A percentile compares a stretch with the other conserved stretches of the same genome.
These are phyloP conservation scores for Penicillium cataractarum DNA, from an alignment of 495 filamentous ascomycete species.

Conservation along the genomic window DNA sequence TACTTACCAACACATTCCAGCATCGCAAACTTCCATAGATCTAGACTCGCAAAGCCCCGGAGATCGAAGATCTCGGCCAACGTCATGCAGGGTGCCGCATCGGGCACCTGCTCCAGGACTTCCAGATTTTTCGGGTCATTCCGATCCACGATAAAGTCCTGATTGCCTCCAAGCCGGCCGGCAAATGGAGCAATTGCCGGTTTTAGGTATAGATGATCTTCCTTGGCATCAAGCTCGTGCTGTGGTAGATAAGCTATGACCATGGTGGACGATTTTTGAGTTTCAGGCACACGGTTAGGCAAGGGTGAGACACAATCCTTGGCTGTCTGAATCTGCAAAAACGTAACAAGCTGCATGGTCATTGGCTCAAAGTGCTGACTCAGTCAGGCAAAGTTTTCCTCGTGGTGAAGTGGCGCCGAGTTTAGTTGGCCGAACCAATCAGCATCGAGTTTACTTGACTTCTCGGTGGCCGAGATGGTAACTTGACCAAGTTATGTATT, in stretches of 20 bases:
- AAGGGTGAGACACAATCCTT: slow-evolving; percentile 14
- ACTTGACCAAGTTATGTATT: too few relatives aligned
- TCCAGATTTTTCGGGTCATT: slow-evolving; percentile 39
- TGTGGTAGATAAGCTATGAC: slow-evolving; percentile 24
- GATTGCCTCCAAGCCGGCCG: slow-evolving; percentile 27
- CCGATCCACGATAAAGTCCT: slow-evolving; percentile 44
- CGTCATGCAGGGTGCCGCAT: slow-evolving; percentile 48
- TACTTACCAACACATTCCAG: slow-evolving; percentile 42
- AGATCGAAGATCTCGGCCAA: slow-evolving; percentile 43
- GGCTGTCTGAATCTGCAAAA: slow-evolving; percentile 9
- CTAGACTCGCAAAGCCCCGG: slow-evolving; percentile 36
- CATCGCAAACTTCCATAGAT: slow-evolving; percentile 51
- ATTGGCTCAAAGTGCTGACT: slow-evolving; percentile 4
- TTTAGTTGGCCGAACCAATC: slow-evolving; percentile 5
- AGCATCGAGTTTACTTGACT: not conserved
- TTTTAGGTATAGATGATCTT: slow-evolving; percentile 18
- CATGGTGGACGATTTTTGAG: slow-evolving; percentile 1
- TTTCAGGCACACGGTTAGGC: slow-evolving; percentile 1
- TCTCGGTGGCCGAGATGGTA: not conserved
- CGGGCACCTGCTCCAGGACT: slow-evolving; percentile 43
- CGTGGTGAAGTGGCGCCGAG: slow-evolving; percentile 4
- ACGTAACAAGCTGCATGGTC: slow-evolving; percentile 10
- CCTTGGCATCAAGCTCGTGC: slow-evolving; percentile 15
- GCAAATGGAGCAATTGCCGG: not conserved
- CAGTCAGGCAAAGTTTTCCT: slow-evolving; percentile 3